phyloP scores from a whole-genome alignment of 305 asterid species.

The Salvia sclarea region DNA sequence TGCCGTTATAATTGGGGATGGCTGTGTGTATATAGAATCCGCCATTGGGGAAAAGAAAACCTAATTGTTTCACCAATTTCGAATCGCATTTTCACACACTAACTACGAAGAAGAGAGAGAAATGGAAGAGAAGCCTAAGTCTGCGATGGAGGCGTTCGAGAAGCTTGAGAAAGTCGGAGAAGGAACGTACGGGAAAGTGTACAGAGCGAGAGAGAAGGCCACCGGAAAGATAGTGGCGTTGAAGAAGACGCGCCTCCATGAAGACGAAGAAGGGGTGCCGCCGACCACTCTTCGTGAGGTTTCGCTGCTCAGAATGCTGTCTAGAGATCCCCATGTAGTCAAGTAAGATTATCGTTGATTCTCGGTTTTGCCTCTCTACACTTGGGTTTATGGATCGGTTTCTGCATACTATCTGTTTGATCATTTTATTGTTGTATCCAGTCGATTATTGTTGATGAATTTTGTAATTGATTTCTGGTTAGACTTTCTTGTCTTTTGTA shows the following conservation, averaged over 20 bases:
- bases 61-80: constrained; percentile 21
- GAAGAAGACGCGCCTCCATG: constrained; percentile 93
- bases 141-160: constrained; percentile 93
- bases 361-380: neutral
- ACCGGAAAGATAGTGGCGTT: constrained; percentile 90
- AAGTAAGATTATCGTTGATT: constrained; percentile 37
- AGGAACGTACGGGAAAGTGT: constrained; percentile 95
- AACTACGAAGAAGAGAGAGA: constrained; percentile 7
- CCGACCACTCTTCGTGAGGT: constrained; percentile 89
- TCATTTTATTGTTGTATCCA: neutral
- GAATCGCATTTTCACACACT: neutral
- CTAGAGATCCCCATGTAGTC: constrained; percentile 84
- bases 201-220: constrained; percentile 89
- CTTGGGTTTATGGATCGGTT: constrained; percentile 13
- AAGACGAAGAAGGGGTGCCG: constrained; percentile 86
- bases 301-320: constrained; percentile 74
- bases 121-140: constrained; percentile 50
- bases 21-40: constrained; percentile 21
- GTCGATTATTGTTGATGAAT: neutral
- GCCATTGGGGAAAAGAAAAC: neutral
- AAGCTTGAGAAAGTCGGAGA: constrained; percentile 99
- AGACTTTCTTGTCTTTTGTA: neutral
- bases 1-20: constrained; percentile 36
- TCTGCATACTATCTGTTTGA: neutral
- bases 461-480: neutral